phyloP scores from a whole-genome alignment of 2,329 filamentous ascomycete genomes.

The Pestalotiopsis sp. region DNA sequence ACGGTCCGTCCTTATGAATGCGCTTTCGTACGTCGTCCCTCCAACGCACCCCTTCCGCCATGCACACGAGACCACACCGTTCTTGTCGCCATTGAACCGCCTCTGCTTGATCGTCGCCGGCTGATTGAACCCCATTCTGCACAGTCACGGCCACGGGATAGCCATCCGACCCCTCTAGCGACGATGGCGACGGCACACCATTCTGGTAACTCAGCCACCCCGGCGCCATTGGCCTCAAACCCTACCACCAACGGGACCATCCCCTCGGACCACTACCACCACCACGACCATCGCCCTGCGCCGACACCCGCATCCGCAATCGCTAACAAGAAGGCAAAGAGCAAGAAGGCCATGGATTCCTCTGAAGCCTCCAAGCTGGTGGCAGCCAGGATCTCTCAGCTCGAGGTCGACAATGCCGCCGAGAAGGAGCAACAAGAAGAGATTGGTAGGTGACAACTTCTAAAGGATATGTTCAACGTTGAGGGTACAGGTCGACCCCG shows the following conservation, averaged over 20 bases:
- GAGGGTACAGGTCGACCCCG: background rate
- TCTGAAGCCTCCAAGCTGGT: conserved; percentile 91
- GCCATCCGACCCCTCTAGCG: conserved; percentile 17
- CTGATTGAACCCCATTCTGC: background rate
- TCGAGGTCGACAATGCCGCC: conserved; percentile 89
- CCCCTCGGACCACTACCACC: conserved; percentile 25
- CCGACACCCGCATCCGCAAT: conserved; percentile 49
- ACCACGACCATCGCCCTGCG: conserved; percentile 43
- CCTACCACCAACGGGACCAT: conserved; percentile 35
- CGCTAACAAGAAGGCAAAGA: conserved; percentile 76
- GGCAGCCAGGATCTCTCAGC: conserved; percentile 89
- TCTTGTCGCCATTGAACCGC: background rate
- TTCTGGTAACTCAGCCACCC: conserved; percentile 32
- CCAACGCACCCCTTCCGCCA: conserved; percentile 15
- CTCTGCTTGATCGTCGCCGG: background rate
- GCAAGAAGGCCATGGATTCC: conserved; percentile 82
- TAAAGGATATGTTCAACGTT: background rate
- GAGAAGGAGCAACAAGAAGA: conserved; percentile 96
- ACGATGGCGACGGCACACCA: conserved; percentile 40
- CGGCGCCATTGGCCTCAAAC: conserved; percentile 31
- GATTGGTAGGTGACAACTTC: conserved; percentile 69
- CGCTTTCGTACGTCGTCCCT: conserved; percentile 10
- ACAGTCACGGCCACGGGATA: conserved; percentile 11
- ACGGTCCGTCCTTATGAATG: conserved; percentile 3
- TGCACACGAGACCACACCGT: background rate